Evolutionary conservation across 331 rosid genomes (phyloP).

Genomic region (Stylosanthes scabra): DNA sequence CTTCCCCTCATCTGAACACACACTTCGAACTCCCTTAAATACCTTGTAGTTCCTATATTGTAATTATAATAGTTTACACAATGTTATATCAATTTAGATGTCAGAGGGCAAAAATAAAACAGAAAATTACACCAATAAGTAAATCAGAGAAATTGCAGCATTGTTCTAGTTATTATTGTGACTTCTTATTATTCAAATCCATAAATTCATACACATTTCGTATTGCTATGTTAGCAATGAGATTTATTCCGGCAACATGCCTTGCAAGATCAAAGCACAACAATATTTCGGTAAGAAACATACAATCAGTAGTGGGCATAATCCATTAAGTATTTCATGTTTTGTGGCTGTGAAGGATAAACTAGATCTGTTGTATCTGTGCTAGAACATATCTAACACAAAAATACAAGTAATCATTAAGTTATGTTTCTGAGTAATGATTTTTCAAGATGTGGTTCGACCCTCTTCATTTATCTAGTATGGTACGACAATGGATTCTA

Average conservation of each 20-base stretch:
- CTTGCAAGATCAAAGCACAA: constrained; percentile 13
- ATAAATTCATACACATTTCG: too few species aligned
- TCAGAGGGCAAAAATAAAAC: too few species aligned
- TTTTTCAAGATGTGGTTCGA: constrained; percentile 41
- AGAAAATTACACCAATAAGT: too few species aligned
- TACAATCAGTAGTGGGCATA: neutral
- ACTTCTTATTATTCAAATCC: too few species aligned
- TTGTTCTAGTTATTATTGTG: too few species aligned
- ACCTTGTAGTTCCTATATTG: too few species aligned
- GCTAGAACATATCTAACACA: constrained; percentile 27
- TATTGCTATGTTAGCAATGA: neutral
- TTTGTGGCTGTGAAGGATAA: constrained; percentile 25
- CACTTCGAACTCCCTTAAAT: too few species aligned
- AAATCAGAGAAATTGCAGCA: too few species aligned
- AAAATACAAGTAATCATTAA: constrained; percentile 24
- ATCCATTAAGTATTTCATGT: constrained; percentile 24
- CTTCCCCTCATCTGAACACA: too few species aligned
- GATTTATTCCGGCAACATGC: constrained; percentile 28
- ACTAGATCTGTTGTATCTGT: constrained; percentile 40
- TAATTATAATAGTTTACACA: too few species aligned
- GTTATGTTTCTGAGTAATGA: constrained; percentile 40
- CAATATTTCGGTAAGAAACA: neutral
- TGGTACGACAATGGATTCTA: constrained; percentile 90
- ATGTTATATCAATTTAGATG: too few species aligned
- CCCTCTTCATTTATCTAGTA: constrained; percentile 56